phyloP scores from a whole-genome alignment of 2,329 filamentous ascomycete species.

The Phaeosphaeriaceae sp. region DNA sequence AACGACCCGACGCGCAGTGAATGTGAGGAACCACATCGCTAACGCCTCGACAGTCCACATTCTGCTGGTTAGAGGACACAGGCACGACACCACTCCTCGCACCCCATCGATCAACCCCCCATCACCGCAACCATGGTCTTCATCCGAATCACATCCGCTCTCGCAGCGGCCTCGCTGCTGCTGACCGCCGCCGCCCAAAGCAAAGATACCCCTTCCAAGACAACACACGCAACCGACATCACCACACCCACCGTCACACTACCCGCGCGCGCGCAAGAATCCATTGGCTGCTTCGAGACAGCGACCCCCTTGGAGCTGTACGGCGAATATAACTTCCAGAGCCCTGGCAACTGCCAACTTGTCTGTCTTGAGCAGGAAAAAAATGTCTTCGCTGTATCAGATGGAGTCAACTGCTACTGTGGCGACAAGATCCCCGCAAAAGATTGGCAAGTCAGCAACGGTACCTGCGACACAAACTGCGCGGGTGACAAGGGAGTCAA shows the following conservation, averaged over 20 bases:
- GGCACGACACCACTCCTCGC: slow-evolving; percentile 12
- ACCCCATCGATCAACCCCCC: slow-evolving; percentile 4
- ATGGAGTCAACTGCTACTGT: slow-evolving; percentile 74
- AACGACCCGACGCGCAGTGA: slow-evolving; percentile 12
- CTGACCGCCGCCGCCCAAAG: slow-evolving; percentile 33
- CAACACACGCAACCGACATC: slow-evolving; percentile 31
- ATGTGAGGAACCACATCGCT: slow-evolving; percentile 16
- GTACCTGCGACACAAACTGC: slow-evolving; percentile 71
- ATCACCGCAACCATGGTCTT: slow-evolving; percentile 41
- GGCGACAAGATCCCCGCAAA: slow-evolving; percentile 72
- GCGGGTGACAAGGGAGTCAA: slow-evolving; percentile 63
- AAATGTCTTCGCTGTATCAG: slow-evolving; percentile 69
- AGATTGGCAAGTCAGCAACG: slow-evolving; percentile 62
- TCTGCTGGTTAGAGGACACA: slow-evolving; percentile 28
- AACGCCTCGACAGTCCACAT: slow-evolving; percentile 30
- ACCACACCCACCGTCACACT: slow-evolving; percentile 41
- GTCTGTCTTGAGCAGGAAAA: slow-evolving; percentile 58
- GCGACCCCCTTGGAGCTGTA: slow-evolving; percentile 57
- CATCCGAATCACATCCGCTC: slow-evolving; percentile 38
- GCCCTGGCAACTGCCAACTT: slow-evolving; percentile 62
- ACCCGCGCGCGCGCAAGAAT: slow-evolving; percentile 33
- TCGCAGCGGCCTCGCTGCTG: slow-evolving; percentile 41
- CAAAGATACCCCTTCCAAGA: slow-evolving; percentile 17
- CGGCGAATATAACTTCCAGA: slow-evolving; percentile 61
- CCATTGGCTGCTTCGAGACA: slow-evolving; percentile 62